Percentiles rank a stretch among this genome's conserved stretches.
These are phyloP conservation scores for Wickerhamomyces kurtzmanii DNA, from an alignment of 805 yeast genomes.

Conservation along the genomic window DNA sequence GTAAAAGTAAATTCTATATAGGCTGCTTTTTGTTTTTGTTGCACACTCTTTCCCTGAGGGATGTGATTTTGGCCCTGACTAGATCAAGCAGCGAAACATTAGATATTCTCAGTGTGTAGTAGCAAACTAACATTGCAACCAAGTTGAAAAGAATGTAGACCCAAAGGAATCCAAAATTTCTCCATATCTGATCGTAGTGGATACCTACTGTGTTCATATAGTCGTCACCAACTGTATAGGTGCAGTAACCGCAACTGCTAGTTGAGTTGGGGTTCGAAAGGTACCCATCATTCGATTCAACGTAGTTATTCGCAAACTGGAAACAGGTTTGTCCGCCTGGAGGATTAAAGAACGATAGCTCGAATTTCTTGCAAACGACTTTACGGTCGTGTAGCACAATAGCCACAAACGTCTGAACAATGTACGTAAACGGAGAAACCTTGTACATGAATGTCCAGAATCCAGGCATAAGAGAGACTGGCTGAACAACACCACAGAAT, in stretches of 20 bases:
- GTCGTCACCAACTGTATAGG: constrained; percentile 33
- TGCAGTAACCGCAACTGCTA: constrained; percentile 38
- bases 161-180: constrained; percentile 56
- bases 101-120: constrained; percentile 6
- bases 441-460: constrained; percentile 85
- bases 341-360: constrained; percentile 40
- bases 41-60: too few relatives aligned
- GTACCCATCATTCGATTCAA: constrained; percentile 42
- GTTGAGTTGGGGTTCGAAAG: constrained; percentile 41
- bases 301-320: constrained; percentile 35
- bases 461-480: constrained; percentile 50
- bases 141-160: constrained; percentile 46
- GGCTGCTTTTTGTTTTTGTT: too few relatives aligned
- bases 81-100: constrained; percentile 1
- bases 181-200: constrained; percentile 44
- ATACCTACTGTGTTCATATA: constrained; percentile 33
- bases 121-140: constrained; percentile 24
- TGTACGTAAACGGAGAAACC: constrained; percentile 63
- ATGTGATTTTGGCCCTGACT: too few relatives aligned
- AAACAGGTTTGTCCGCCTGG: constrained; percentile 59
- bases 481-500: constrained; percentile 65
- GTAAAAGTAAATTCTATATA: too few relatives aligned
- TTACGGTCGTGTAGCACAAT: constrained; percentile 37
- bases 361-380: constrained; percentile 39
- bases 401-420: constrained; percentile 45